phyloP scores from a whole-genome alignment of 306 rosid species.

The Calophaca sinica region DNA sequence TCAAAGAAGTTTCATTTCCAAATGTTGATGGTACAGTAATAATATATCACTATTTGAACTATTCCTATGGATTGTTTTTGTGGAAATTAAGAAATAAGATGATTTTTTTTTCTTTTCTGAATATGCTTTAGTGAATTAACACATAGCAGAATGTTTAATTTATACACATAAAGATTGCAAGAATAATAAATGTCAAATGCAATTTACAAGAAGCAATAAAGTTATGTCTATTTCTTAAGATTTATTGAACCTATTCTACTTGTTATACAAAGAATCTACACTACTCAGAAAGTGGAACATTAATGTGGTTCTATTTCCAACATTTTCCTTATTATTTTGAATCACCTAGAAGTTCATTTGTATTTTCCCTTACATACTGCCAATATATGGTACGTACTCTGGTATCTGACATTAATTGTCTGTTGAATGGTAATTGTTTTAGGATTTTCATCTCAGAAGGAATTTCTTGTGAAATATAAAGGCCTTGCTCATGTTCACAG shows the following conservation, averaged over 20 bases:
- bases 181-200: background rate
- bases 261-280: background rate
- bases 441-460: slow-evolving; percentile 60
- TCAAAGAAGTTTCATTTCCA: slow-evolving; percentile 51
- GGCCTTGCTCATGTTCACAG: slow-evolving; percentile 76
- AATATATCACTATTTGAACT: background rate
- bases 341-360: background rate
- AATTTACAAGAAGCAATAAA: background rate
- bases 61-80: background rate
- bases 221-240: background rate
- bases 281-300: background rate
- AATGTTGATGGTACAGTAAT: slow-evolving; percentile 57
- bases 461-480: slow-evolving; percentile 67
- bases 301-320: no score
- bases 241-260: background rate
- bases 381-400: background rate
- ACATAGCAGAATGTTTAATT: no score
- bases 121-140: no score
- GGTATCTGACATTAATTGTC: slow-evolving; percentile 18
- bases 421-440: slow-evolving; percentile 29
- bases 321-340: background rate
- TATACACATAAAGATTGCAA: background rate
- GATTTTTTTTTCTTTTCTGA: background rate
- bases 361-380: background rate
- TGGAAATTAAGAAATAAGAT: background rate